A percentile compares a stretch with the other conserved stretches of the same genome.
These are phyloP conservation scores for Moelleriella libera DNA, from an alignment of 2,329 filamentous ascomycete genomes.

Conservation along the genomic window DNA sequence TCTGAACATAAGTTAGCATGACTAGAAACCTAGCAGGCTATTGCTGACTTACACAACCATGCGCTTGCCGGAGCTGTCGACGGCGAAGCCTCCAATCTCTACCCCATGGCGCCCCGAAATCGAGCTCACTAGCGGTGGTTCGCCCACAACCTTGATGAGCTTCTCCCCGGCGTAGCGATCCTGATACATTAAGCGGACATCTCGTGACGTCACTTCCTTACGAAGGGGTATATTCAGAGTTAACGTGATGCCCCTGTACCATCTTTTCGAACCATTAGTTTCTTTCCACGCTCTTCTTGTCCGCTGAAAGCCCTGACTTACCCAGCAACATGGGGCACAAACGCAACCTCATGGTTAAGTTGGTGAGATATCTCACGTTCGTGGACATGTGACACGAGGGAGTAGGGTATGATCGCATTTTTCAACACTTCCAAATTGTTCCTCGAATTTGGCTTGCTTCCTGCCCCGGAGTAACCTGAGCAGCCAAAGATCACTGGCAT, in stretches of 20 bases:
- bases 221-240: slow-evolving; percentile 83
- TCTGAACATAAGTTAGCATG: slow-evolving; percentile 7
- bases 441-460: slow-evolving; percentile 87
- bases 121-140: slow-evolving; percentile 71
- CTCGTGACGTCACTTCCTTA: slow-evolving; percentile 75
- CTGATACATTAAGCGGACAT: slow-evolving; percentile 90
- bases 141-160: slow-evolving; percentile 82
- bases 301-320: slow-evolving; percentile 49
- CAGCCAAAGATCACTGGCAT: slow-evolving; percentile 73
- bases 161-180: slow-evolving; percentile 93
- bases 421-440: slow-evolving; percentile 75
- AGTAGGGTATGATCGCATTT: slow-evolving; percentile 81
- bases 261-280: neutral
- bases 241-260: slow-evolving; percentile 69
- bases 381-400: slow-evolving; percentile 74
- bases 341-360: slow-evolving; percentile 61
- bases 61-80: slow-evolving; percentile 75
- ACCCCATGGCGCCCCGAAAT: slow-evolving; percentile 79
- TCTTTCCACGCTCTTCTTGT: too few relatives aligned
- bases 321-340: slow-evolving; percentile 86
- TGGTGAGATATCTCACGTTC: slow-evolving; percentile 79
- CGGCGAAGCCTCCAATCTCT: slow-evolving; percentile 92
- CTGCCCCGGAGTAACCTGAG: slow-evolving; percentile 86
- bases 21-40: slow-evolving; percentile 72
- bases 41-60: slow-evolving; percentile 52